Conservation (phyloP, 2,329 filamentous ascomycete genomes). For the Colletotrichum liaoningense region DNA sequence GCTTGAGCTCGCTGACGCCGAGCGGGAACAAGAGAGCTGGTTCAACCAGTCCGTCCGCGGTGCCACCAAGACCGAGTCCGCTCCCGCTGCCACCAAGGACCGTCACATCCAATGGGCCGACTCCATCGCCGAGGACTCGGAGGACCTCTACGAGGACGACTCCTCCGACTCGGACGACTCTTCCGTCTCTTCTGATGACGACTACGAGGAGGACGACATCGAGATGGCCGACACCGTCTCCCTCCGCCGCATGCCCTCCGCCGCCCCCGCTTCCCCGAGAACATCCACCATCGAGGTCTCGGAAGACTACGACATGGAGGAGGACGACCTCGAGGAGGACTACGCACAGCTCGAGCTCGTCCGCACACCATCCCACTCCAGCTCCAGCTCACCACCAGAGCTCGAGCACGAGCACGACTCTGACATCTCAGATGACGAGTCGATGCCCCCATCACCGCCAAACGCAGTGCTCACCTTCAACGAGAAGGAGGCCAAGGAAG, state of each 20-base stretch:
- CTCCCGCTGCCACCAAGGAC: constrained; percentile 77
- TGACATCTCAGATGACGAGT: constrained; percentile 78
- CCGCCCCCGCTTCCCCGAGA: constrained; percentile 26
- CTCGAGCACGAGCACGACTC: constrained; percentile 76
- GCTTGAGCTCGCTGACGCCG: constrained; percentile 90
- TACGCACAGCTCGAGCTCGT: constrained; percentile 75
- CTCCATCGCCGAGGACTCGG: constrained; percentile 76
- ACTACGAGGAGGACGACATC: constrained; percentile 68
- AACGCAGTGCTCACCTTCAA: constrained; percentile 68
- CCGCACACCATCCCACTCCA: constrained; percentile 74
- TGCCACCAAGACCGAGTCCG: constrained; percentile 70
- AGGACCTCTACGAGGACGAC: constrained; percentile 77
- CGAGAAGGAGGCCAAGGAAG: constrained; percentile 63
- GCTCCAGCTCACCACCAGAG: constrained; percentile 69
- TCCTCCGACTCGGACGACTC: constrained; percentile 62
- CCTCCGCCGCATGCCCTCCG: constrained; percentile 58
- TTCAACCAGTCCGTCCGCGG: constrained; percentile 95
- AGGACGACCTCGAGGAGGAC: constrained; percentile 72
- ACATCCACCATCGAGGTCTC: constrained; percentile 48
- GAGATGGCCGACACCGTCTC: constrained; percentile 64
- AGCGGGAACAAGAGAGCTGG: constrained; percentile 95
- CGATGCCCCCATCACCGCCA: constrained; percentile 78
- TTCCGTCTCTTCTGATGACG: constrained; percentile 51
- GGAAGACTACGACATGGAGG: constrained; percentile 58
- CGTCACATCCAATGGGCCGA: constrained; percentile 91